Evolutionary conservation across 2,329 filamentous ascomycete genomes (phyloP), one percentile per base, ranked within the genome.

Genomic region (Claviceps humidiphila): DNA sequence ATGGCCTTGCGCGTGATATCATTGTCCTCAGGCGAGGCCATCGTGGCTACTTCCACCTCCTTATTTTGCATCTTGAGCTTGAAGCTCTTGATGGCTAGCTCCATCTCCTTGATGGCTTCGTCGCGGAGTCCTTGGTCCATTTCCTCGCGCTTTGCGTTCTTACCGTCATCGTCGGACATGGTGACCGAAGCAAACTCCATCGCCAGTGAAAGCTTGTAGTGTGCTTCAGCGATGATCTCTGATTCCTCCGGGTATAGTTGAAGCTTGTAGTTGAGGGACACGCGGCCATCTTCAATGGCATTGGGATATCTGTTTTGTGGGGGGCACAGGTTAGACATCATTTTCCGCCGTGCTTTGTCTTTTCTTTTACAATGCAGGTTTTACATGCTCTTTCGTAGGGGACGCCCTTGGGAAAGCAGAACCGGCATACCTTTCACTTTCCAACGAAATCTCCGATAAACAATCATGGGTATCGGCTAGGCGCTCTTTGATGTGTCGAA

Each of bases 161-260:
- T 66, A n/a, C 70, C 69, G 20, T 71, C 69, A 3, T 73, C 71
- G 16, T 77, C 77, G 13, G 74, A 69, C 1, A 78, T 74, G 5
- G 83, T 87, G 46, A 93, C 81, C 0, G 89, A 93, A 4, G 88
- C 88, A 60, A 97, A 97, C 64, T 98, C 93, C 30, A 98, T 78
- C 0, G 93, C 93, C 16, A 98, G 79, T 0, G 91, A 95, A 26
- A 98, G 82, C 70, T 96, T 97, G 74, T 87, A 98, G 71, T 98
- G 89, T 16, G 88, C 91, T 72, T 98, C 93, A 43, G 93, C 91
- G 53, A 97, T 78, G 50, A 94, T 78, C 60, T 89, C 86, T 14
- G 87, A 89, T 56, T 94, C 88, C 49, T 84, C 76, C 0, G 87
- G 78, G 64, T 88, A 89, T 2, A 97, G 76, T 49, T 85, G 77